Evolutionary conservation across 805 yeast genomes (phyloP).

Genomic region (Cyberlindnera galapagoensis): DNA sequence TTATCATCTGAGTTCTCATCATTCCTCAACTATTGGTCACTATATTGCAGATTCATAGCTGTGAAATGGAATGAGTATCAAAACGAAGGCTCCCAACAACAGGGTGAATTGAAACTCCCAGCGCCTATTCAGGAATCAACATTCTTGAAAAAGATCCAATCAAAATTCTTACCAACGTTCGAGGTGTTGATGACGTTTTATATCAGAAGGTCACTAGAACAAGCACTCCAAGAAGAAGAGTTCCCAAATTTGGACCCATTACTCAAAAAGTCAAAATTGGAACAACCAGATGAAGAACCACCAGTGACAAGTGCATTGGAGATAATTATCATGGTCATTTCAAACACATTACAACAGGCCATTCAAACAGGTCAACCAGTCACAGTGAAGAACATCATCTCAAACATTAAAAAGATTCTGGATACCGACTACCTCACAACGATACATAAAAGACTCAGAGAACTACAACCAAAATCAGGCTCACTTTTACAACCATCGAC

Average conservation of each 20-base stretch:
- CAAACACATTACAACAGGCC: slow-evolving; percentile 56
- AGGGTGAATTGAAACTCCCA: slow-evolving; percentile 36
- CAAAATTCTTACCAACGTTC: slow-evolving; percentile 52
- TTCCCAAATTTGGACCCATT: slow-evolving; percentile 48
- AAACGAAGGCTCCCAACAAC: slow-evolving; percentile 15
- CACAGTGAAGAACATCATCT: slow-evolving; percentile 48
- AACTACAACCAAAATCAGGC: slow-evolving; percentile 34
- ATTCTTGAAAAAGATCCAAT: slow-evolving; percentile 48
- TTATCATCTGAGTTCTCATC: slow-evolving; percentile 64
- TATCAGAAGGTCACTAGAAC: slow-evolving; percentile 71
- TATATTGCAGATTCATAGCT: slow-evolving; percentile 67
- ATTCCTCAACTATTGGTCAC: slow-evolving; percentile 80
- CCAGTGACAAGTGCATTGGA: slow-evolving; percentile 84
- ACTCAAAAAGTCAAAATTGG: slow-evolving; percentile 18
- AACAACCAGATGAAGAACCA: slow-evolving; percentile 46
- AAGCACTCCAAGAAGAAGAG: slow-evolving; percentile 75
- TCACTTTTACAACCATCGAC: slow-evolving; percentile 21
- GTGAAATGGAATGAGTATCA: slow-evolving; percentile 54
- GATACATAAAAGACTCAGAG: slow-evolving; percentile 39
- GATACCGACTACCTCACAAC: slow-evolving; percentile 60
- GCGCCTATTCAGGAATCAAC: slow-evolving; percentile 45
- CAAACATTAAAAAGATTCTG: slow-evolving; percentile 50
- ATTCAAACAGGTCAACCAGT: slow-evolving; percentile 64
- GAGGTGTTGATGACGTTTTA: slow-evolving; percentile 60
- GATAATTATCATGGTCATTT: slow-evolving; percentile 70